Evolutionary conservation across 1,284 basidiomycete genomes (phyloP).

Genomic region (Leucoagaricus sp.): DNA sequence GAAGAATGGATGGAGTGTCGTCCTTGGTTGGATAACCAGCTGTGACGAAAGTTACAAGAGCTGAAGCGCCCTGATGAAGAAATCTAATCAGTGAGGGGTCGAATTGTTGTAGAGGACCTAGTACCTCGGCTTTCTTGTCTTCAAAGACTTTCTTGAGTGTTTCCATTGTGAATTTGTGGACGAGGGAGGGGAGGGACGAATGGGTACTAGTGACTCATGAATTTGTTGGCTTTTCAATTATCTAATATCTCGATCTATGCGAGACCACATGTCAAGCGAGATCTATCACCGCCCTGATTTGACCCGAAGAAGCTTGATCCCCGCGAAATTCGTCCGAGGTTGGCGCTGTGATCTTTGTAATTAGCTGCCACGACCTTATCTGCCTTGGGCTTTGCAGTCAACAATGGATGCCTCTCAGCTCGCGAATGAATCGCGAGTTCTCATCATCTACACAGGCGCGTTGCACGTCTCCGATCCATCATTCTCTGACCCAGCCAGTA

Average conservation of each 20-base stretch:
- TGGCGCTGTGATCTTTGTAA: neutral
- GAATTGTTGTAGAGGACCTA: neutral
- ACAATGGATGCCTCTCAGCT: slow-evolving; percentile 50
- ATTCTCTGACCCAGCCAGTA: slow-evolving; percentile 28
- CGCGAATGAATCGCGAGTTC: slow-evolving; percentile 74
- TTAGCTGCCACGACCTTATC: neutral
- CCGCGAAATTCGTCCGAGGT: slow-evolving; percentile 13
- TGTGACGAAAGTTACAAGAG: slow-evolving; percentile 88
- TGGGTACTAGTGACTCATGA: slow-evolving; percentile 13
- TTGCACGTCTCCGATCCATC: neutral
- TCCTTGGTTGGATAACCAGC: slow-evolving; percentile 83
- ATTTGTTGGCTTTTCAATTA: slow-evolving; percentile 18
- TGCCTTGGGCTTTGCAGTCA: neutral
- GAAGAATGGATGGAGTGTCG: slow-evolving; percentile 86
- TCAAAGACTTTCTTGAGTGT: slow-evolving; percentile 76
- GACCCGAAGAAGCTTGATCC: slow-evolving; percentile 1
- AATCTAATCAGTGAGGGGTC: neutral
- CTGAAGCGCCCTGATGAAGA: slow-evolving; percentile 60
- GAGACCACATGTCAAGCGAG: slow-evolving; percentile 13
- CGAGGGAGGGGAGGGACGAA: slow-evolving; percentile 5
- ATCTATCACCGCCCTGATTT: neutral
- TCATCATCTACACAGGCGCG: slow-evolving; percentile 71
- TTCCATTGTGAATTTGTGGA: slow-evolving; percentile 57
- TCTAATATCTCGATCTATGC: slow-evolving; percentile 20
- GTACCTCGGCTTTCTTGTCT: slow-evolving; percentile 67